A percentile compares a stretch with the other conserved stretches of the same genome.
phyloP scores from a whole-genome alignment of 768 basidiomycete species.

The Boletus vinaceobasis region DNA sequence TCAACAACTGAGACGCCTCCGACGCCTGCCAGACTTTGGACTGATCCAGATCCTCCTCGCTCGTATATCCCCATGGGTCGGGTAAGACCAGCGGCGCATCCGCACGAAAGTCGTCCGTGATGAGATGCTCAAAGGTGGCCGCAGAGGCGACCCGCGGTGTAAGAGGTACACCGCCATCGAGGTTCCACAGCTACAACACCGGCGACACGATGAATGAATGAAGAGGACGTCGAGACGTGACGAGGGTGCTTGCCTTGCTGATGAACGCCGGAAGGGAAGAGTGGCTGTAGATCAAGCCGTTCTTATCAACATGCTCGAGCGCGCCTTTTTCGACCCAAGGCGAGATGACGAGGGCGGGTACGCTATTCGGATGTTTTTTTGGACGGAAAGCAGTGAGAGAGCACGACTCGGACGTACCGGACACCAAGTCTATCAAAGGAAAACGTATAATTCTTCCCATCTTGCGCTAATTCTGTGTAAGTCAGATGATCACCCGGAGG shows the following conservation, averaged over 20 bases:
- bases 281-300: conserved; percentile 20
- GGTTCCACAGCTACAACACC: conserved; percentile 20
- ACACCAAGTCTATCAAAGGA: conserved; percentile 23
- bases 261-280: conserved; percentile 22
- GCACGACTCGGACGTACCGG: conserved; percentile 7
- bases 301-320: conserved; percentile 7
- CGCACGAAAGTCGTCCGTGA: conserved; percentile 19
- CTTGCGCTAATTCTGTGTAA: conserved; percentile 20
- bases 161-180: conserved; percentile 20
- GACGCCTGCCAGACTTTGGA: too few species aligned
- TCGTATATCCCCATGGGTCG: conserved; percentile 18
- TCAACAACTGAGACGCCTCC: not conserved
- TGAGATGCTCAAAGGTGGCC: conserved; percentile 23
- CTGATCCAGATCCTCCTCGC: not conserved
- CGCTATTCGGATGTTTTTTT: not conserved
- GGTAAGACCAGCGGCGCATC: conserved; percentile 16
- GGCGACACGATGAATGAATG: not conserved
- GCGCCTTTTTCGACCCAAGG: conserved; percentile 24
- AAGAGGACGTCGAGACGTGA: not conserved
- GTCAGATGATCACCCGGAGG: conserved; percentile 23
- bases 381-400: not conserved
- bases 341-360: conserved; percentile 22
- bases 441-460: conserved; percentile 20
- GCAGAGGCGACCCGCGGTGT: conserved; percentile 20
- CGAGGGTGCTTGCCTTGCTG: conserved; percentile 12